Conservation (phyloP, 2,329 filamentous ascomycete species). For the Moelleriella libera region DNA sequence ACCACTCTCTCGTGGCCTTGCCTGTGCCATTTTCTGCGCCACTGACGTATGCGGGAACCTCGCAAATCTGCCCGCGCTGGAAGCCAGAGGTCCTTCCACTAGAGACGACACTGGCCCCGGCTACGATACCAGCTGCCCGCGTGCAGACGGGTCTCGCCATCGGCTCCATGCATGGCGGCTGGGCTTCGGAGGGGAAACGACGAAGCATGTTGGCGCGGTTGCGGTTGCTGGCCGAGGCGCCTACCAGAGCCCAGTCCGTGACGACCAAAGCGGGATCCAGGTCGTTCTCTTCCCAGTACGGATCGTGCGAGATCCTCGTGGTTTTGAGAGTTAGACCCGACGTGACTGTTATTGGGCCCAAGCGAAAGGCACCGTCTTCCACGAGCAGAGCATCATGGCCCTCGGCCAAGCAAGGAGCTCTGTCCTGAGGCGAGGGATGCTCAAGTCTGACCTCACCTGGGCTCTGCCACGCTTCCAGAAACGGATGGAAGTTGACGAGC, state of each 20-base stretch:
- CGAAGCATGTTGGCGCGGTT: constrained; percentile 24
- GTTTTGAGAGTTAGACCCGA: constrained; percentile 28
- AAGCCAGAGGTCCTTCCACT: constrained; percentile 29
- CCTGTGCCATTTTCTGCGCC: constrained; percentile 23
- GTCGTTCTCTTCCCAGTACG: constrained; percentile 28
- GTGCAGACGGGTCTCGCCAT: constrained; percentile 15
- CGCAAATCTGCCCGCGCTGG: constrained; percentile 26
- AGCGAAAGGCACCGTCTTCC: constrained; percentile 10
- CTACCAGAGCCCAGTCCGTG: constrained; percentile 29
- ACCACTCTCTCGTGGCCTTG: constrained; percentile 30
- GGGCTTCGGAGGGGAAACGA: constrained; percentile 21
- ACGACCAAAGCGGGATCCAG: constrained; percentile 25
- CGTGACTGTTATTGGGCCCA: constrained; percentile 23
- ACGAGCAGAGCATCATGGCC: constrained; percentile 21
- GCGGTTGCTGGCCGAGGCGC: constrained; percentile 12
- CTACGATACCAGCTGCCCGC: constrained; percentile 11
- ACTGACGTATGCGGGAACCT: constrained; percentile 27
- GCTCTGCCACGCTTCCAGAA: constrained; percentile 19
- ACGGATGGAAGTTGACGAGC: constrained; percentile 30
- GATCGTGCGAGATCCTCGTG: constrained; percentile 26
- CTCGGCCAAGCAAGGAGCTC: constrained; percentile 18
- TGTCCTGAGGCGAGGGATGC: constrained; percentile 27
- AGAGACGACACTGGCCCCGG: constrained; percentile 21
- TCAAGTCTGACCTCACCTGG: constrained; percentile 16
- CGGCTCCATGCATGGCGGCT: constrained; percentile 15